These are phyloP conservation scores for Globisporangium apiculatum DNA, from an alignment of 352 stramenopile species.

Conservation along the genomic window DNA sequence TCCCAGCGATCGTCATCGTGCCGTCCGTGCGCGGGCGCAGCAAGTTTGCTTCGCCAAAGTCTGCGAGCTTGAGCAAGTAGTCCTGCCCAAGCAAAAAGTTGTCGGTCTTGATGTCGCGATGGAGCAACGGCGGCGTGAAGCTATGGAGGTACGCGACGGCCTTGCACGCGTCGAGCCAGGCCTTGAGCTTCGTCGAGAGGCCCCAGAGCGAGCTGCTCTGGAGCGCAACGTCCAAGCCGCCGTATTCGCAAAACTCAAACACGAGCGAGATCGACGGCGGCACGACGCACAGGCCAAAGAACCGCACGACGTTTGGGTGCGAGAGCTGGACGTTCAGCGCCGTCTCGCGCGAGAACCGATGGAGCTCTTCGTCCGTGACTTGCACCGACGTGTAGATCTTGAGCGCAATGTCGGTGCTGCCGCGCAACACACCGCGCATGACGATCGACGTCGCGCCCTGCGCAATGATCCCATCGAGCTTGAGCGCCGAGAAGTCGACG, in stretches of 20 bases:
- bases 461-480: constrained; percentile 69
- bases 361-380: constrained; percentile 77
- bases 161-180: constrained; percentile 77
- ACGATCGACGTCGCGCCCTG: constrained; percentile 81
- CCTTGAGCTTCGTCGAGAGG: constrained; percentile 69
- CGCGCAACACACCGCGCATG: constrained; percentile 59
- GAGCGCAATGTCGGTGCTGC: constrained; percentile 56
- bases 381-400: constrained; percentile 85
- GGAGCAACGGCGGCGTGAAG: constrained; percentile 70
- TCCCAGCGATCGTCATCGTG: constrained; percentile 83
- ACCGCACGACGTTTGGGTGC: constrained; percentile 79
- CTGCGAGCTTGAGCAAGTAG: constrained; percentile 70
- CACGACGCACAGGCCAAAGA: constrained; percentile 77
- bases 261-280: constrained; percentile 81
- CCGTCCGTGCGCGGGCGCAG: constrained; percentile 62
- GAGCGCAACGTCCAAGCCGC: constrained; percentile 56
- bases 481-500: constrained; percentile 69
- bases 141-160: constrained; percentile 81
- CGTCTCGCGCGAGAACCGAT: constrained; percentile 75
- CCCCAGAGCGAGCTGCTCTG: constrained; percentile 46
- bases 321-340: constrained; percentile 75
- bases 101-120: constrained; percentile 85
- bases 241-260: constrained; percentile 85
- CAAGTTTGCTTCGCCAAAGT: constrained; percentile 85
- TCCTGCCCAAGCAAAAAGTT: constrained; percentile 81